Base-by-base conservation (phyloP, 805 yeast genomes). In the Cyberlindnera euphorbiae region DNA sequence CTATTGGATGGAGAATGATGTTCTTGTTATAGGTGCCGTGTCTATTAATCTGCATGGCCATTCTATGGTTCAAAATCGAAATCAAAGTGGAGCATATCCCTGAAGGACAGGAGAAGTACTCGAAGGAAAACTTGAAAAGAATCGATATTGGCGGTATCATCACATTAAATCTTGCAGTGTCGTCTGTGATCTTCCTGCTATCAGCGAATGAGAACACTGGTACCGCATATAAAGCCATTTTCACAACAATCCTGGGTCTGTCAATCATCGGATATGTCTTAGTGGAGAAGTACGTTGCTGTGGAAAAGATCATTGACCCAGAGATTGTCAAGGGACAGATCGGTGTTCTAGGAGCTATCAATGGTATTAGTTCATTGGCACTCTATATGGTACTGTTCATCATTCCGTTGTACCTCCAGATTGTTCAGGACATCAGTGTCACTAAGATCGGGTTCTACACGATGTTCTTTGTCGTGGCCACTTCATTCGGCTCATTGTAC, bases 1-100 rank as follows among this genome's bases (percentile, higher is more conserved):
- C 55, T 6, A 54, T 60, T 38, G 73, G 73, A 5, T 67, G 72
- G 68, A 58, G 71, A 47, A 59, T 64, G 63, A 63, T 66, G 66
- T 68, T 67, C 50, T 53, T 58, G 0, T 37, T 60, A 2, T 73
- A 68, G 39, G 64, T 64, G 6, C 73, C 73, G 1, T 45, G 62
- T 25, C 52, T 66, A 15, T 5, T 54, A 3, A 16, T 47, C 1
- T 50, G 56, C 25, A 42, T 57, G 22, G 16, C 50, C 53, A 3
- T 36, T 18, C 28, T 46, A 5, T 30, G 34, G 28, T 22, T 50
- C 57, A 47, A 59, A 28, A 40, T 66, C 17, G 69, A 66, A 13
- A 58, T 52, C 42, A 48, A 36, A 28, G 52, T 51, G 4, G 53
- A 45, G 2, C 59, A 55, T 41, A 45, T 53, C 28, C 53, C 59